These are phyloP conservation scores for Nidularia sp. DNA, from an alignment of 768 basidiomycete species.

Conservation along the genomic window DNA sequence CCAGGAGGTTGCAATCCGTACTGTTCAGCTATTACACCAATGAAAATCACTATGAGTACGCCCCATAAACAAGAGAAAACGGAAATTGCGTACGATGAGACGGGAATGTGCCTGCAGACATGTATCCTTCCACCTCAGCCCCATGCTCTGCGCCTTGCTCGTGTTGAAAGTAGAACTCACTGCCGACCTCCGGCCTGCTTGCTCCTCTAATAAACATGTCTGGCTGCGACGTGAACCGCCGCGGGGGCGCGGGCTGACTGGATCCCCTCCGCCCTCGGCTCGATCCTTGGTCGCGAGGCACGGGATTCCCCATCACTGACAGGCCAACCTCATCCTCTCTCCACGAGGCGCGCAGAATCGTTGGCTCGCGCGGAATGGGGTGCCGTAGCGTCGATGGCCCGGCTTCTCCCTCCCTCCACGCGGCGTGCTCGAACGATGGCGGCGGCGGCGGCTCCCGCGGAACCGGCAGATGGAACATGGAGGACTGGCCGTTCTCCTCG, in stretches of 20 bases:
- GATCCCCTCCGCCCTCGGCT: conserved; percentile 14
- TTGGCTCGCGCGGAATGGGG: conserved; percentile 10
- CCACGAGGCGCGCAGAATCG: conserved; percentile 11
- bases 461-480: not conserved
- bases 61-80: not conserved
- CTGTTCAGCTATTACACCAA: not conserved
- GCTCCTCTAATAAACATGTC: conserved; percentile 9
- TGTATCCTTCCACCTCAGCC: not conserved
- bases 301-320: conserved; percentile 28
- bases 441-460: not conserved
- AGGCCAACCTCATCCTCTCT: conserved; percentile 43
- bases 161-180: not conserved
- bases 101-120: not conserved
- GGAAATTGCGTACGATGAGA: not conserved
- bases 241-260: conserved; percentile 13
- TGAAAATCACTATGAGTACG: not conserved
- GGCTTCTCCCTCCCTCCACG: not conserved
- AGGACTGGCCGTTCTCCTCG: not conserved
- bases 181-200: not conserved
- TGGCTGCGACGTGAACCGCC: conserved; percentile 9
- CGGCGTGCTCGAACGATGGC: not conserved
- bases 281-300: conserved; percentile 10
- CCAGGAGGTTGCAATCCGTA: not conserved
- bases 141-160: not conserved
- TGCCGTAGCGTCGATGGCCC: not conserved